Evolutionary conservation across 2,329 filamentous ascomycete genomes (phyloP).

Genomic region (Tolypocladium cylindrosporum): DNA sequence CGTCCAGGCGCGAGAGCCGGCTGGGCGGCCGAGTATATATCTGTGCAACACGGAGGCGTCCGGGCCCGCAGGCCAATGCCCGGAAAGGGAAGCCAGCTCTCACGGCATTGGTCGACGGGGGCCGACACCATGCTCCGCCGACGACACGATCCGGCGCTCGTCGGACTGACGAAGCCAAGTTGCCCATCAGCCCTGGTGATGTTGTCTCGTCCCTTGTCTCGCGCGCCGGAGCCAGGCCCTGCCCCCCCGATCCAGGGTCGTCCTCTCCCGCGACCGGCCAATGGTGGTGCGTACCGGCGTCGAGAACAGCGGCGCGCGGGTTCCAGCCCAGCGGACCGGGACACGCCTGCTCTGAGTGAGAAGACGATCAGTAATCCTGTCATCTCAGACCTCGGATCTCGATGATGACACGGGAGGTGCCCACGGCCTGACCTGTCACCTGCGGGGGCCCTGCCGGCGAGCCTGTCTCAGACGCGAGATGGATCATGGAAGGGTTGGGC

Average conservation of each 20-base stretch:
- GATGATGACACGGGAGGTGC: background rate
- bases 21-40: background rate
- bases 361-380: background rate
- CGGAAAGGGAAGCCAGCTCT: background rate
- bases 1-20: background rate
- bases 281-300: background rate
- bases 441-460: background rate
- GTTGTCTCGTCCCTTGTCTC: background rate
- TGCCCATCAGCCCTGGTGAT: background rate
- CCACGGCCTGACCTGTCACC: background rate
- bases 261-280: background rate
- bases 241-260: background rate
- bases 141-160: background rate
- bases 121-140: background rate
- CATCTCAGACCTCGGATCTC: background rate
- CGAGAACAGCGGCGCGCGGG: background rate
- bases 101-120: background rate
- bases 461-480: background rate
- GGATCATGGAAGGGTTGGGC: background rate
- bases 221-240: background rate
- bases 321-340: conserved; percentile 1
- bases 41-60: background rate
- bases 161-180: background rate
- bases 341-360: background rate
- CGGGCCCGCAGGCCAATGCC: background rate